phyloP scores from a whole-genome alignment of 2,329 filamentous ascomycete species.

The Samsoniella hepiali region DNA sequence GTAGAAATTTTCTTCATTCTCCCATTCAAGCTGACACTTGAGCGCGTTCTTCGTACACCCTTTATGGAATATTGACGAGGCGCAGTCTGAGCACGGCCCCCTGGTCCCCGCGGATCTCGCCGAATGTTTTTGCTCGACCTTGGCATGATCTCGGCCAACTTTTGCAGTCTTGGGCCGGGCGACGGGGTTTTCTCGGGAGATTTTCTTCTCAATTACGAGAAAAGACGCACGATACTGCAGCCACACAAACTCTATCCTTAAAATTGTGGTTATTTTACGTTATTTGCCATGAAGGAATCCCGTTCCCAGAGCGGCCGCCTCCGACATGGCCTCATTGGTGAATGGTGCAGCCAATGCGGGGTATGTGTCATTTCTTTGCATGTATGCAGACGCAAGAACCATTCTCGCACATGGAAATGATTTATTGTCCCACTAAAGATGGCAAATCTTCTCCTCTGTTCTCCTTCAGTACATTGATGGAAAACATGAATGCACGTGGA shows the following conservation, averaged over 20 bases:
- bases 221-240: neutral
- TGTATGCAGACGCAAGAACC: neutral
- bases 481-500: too few species aligned
- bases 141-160: conserved; percentile 10
- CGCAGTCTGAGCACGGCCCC: neutral
- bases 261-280: neutral
- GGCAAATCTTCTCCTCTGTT: too few species aligned
- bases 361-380: neutral
- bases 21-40: neutral
- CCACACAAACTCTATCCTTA: neutral
- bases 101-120: neutral
- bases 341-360: neutral
- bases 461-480: too few species aligned
- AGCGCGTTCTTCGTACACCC: neutral
- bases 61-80: conserved; percentile 8
- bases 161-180: neutral
- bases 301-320: neutral
- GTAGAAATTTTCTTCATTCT: neutral
- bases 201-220: too few species aligned
- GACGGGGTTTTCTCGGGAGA: neutral
- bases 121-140: neutral
- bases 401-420: too few species aligned
- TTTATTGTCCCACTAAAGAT: too few species aligned
- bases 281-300: neutral
- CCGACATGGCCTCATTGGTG: neutral